These are phyloP conservation scores for Aspergillus homomorphus DNA, from an alignment of 495 filamentous ascomycete genomes.

Conservation along the genomic window DNA sequence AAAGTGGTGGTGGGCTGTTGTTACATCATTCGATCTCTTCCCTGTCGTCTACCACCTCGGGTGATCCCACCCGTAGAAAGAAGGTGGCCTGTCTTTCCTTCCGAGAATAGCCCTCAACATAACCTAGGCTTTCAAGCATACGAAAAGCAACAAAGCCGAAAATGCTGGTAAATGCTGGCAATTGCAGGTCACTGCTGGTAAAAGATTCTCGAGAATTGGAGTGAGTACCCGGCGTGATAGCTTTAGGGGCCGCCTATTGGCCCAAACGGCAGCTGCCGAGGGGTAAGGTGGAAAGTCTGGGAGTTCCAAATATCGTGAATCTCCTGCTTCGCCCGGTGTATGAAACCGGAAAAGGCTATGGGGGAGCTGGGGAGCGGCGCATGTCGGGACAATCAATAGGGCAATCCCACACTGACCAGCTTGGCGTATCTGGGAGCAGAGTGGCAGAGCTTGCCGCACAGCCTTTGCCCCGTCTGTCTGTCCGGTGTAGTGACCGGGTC, in stretches of 20 bases:
- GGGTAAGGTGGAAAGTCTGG: slow-evolving; percentile 13
- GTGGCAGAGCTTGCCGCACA: slow-evolving; percentile 12
- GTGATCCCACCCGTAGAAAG: background rate
- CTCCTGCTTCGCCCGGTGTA: slow-evolving; percentile 53
- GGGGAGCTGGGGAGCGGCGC: slow-evolving; percentile 33
- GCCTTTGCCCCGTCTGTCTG: slow-evolving; percentile 29
- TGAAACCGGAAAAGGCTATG: slow-evolving; percentile 48
- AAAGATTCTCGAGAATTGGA: slow-evolving; percentile 37
- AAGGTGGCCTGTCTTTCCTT: background rate
- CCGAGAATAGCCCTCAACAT: no score
- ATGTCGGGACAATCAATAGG: slow-evolving; percentile 27
- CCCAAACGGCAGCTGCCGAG: slow-evolving; percentile 34
- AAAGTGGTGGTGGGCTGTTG: background rate
- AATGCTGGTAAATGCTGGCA: slow-evolving; percentile 30
- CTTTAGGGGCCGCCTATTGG: slow-evolving; percentile 32
- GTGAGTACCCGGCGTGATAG: slow-evolving; percentile 22
- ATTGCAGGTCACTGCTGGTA: no score
- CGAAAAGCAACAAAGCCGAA: slow-evolving; percentile 16
- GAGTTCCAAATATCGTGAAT: slow-evolving; percentile 38
- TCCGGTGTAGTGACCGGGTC: slow-evolving; percentile 34
- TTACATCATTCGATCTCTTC: background rate
- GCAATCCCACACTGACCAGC: slow-evolving; percentile 15
- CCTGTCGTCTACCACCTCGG: background rate
- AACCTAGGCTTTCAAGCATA: slow-evolving; percentile 19
- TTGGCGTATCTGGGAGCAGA: slow-evolving; percentile 16